phyloP scores from a whole-genome alignment of 176 grass and related monocot genomes.

The Eremochloa ophiuroides region DNA sequence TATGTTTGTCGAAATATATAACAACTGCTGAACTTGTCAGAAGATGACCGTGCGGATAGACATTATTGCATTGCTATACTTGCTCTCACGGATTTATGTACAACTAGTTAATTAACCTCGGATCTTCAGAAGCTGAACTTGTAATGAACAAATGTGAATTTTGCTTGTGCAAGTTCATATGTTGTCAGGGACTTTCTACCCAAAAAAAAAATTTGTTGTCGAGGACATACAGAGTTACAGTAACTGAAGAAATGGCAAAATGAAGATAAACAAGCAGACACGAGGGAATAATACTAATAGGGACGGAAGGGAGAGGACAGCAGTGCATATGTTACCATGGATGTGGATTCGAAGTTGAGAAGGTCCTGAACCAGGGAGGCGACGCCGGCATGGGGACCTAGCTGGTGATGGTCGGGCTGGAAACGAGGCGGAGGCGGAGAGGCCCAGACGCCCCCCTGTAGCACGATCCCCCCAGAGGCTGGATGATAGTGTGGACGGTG shows the following conservation, averaged over 20 bases:
- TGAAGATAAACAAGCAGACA: neutral
- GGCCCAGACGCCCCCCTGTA: neutral
- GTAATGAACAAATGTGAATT: too few relatives aligned
- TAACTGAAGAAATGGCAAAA: neutral
- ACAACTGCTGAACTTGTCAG: too few relatives aligned
- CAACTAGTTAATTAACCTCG: too few relatives aligned
- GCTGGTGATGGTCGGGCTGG: neutral
- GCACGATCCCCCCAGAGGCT: neutral
- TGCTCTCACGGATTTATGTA: too few relatives aligned
- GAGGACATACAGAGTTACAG: neutral
- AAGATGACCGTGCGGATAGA: too few relatives aligned
- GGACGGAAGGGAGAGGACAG: neutral
- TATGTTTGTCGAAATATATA: too few relatives aligned
- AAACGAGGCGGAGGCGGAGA: neutral
- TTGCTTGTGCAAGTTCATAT: neutral
- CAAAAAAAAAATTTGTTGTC: neutral
- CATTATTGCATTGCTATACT: too few relatives aligned
- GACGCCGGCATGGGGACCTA: conserved; percentile 20
- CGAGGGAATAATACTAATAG: neutral
- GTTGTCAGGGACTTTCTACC: neutral
- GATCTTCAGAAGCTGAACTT: too few relatives aligned
- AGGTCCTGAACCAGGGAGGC: conserved; percentile 18
- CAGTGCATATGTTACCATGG: conserved; percentile 27
- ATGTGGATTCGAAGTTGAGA: conserved; percentile 29
- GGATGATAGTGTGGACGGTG: conserved; percentile 16